Evolutionary conservation across 75 land plant species (phyloP).

Genomic region (Pinus albicaulis): DNA sequence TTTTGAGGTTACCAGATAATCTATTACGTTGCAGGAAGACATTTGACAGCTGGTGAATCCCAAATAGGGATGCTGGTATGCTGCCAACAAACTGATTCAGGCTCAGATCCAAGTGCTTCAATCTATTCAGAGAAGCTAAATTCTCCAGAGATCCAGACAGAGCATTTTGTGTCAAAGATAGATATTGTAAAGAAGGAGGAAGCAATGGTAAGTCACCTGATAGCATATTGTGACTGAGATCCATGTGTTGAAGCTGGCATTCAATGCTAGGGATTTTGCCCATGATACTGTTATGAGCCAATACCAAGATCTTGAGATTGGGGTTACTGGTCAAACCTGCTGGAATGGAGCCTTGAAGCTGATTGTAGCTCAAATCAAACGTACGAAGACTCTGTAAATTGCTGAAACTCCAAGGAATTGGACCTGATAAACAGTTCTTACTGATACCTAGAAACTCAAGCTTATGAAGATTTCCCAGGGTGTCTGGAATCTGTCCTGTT

Average conservation of each 20-base stretch:
- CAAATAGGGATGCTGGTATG: constrained; percentile 31
- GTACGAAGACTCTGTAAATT: constrained; percentile 26
- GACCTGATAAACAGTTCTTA: constrained; percentile 35
- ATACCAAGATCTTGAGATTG: constrained; percentile 23
- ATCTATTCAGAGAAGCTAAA: constrained; percentile 2
- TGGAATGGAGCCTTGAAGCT: constrained; percentile 41
- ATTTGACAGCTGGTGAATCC: constrained; percentile 12
- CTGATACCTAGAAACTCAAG: constrained; percentile 39
- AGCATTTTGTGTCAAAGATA: constrained; percentile 26
- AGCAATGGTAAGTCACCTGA: constrained; percentile 36
- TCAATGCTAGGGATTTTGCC: constrained; percentile 17
- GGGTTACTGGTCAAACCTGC: neutral
- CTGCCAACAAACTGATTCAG: constrained; percentile 41
- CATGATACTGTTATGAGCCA: constrained; percentile 27
- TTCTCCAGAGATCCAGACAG: constrained; percentile 36
- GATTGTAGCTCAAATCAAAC: constrained; percentile 55
- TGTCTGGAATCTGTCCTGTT: constrained; percentile 48
- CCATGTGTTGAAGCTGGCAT: constrained; percentile 37
- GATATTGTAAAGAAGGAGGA: constrained; percentile 38
- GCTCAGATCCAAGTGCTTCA: constrained; percentile 40
- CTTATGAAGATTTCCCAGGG: constrained; percentile 19
- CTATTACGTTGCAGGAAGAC: constrained; percentile 46
- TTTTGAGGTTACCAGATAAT: constrained; percentile 26
- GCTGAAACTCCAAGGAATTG: constrained; percentile 29
- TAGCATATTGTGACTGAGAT: constrained; percentile 33